These are phyloP conservation scores for Dysphania ambrosioides DNA, from an alignment of 148 eudicot genomes.

Conservation along the genomic window DNA sequence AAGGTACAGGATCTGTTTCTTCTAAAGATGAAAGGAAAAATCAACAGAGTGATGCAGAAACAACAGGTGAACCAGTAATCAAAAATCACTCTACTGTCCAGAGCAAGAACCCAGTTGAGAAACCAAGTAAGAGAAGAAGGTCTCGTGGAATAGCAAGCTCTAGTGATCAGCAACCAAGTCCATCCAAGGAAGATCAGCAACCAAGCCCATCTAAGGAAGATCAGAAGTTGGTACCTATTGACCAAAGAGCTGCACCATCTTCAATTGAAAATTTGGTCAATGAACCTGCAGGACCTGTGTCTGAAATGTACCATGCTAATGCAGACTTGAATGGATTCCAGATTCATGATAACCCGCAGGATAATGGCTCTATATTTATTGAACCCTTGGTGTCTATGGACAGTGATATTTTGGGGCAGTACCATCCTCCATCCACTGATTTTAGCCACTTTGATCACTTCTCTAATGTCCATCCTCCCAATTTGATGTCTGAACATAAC, in stretches of 20 bases:
- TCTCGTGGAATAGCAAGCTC: conserved; percentile 33
- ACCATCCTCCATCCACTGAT: conserved; percentile 36
- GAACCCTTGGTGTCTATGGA: conserved; percentile 33
- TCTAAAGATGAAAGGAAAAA: conserved; percentile 57
- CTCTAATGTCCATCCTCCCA: conserved; percentile 32
- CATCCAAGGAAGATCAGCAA: conserved; percentile 14
- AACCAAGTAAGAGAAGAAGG: conserved; percentile 39
- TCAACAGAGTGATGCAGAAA: conserved; percentile 38
- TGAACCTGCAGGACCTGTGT: conserved; percentile 33
- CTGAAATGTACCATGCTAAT: conserved; percentile 35
- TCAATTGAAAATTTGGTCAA: conserved; percentile 24
- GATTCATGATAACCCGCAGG: conserved; percentile 31
- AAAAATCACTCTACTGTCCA: conserved; percentile 16
- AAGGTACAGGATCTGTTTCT: conserved; percentile 59
- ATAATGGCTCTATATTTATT: conserved; percentile 22
- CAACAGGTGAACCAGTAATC: conserved; percentile 21
- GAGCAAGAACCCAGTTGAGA: conserved; percentile 30
- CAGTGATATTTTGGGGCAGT: conserved; percentile 32
- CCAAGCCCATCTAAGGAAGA: conserved; percentile 24
- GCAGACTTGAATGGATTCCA: conserved; percentile 28
- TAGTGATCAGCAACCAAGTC: conserved; percentile 14
- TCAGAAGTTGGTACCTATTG: conserved; percentile 22
- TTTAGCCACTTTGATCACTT: conserved; percentile 34
- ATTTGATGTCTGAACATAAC: conserved; percentile 30
- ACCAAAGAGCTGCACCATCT: conserved; percentile 29